Evolutionary conservation across 2,329 filamentous ascomycete genomes (phyloP), one percentile per base, ranked within the genome.

Genomic region (Hymenoscyphus repandus): DNA sequence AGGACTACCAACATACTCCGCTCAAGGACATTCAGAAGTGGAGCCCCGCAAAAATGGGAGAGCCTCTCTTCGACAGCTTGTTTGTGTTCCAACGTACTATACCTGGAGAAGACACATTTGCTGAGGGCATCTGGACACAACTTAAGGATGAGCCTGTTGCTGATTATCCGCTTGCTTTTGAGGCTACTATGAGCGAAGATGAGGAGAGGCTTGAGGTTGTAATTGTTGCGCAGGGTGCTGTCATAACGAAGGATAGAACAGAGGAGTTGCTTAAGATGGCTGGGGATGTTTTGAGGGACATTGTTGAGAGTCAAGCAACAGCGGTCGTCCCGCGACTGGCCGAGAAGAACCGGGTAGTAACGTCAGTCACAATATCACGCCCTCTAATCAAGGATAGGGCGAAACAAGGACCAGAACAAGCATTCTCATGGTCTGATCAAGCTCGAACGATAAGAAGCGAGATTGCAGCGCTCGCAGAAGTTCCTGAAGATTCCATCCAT

Each of bases 11-110:
- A 55, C 86, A 92, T 59, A 88, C 88, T 0, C 77, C 91, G 0
- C 73, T 96, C 9, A 79, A 90, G 18, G 80, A 88, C 41, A 85
- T 96, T 32, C 83, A 87, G 61, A 95, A 89, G 66, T 95, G 88
- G 85, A 83, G 82, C 57, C 75, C 78, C 0, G 71, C 73, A 4
- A 59, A 51, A 36, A 70, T 70, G 1, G 68, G 69, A n/a, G 67
- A 78, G 38, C 73, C 79, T 0, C 68, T 92, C 2, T 96, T 96
- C 62, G 86, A 95, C 52, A 85, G 77, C 0, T 71, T 96, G 1
- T 95, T 96, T 58, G 86, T 90, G 0, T 96, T 92, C 64, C 87
- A 95, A 61, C 74, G 77, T 27, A 27, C 22, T 7, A 27, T 27
- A 33, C 59, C 67, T 0, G 55, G 62, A 1, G 51, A 60, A 0